Base-by-base conservation (phyloP, 768 basidiomycete species). In the Boletellus sp. region DNA sequence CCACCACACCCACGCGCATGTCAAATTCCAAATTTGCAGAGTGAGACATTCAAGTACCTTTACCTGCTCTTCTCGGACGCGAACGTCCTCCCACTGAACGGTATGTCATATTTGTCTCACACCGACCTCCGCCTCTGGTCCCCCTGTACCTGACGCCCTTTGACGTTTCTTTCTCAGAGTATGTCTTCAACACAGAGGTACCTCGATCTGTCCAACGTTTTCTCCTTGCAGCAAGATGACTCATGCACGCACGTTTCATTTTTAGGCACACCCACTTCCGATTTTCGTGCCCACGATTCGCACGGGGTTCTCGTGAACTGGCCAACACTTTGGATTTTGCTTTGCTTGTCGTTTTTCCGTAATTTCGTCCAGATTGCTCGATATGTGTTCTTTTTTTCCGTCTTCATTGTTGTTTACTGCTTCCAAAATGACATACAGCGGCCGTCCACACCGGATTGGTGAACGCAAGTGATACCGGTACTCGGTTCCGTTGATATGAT, bases 151-250 rank as follows among this genome's bases (percentile, higher is more conserved):
- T 63, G 55, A 52, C 45, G 34, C 37, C 28, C 26, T 36, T 48
- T 19, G 28, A 31, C 19, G 19, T 36, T 10, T 4, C 19, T 33
- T 39, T 20, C 23, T 20, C 55, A 90, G 89, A 84, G 63, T 85
- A 86, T 59, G 91, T 96, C 8, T 90, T 96, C 70, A 96, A 95
- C 59, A 96, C 94, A 1, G 94, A 97, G 77, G 87, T 87, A 55
- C 42, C 42, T 43, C 52, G 41, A 28, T 28, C 35, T 38, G 40
- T 39, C 16, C 47, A 23, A 28, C 28, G 28, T 28, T 17, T 28
- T 34, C 31, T n/a, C 34, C n/a, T 22, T 6, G 5, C 16, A 10
- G 42, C 36, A 15, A 7, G 40, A 26, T 42, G 35, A 13, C 46
- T 44, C 43, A 37, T 28, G 28, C 50, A 16, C 16, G 35, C 26